Percentiles rank a stretch among this genome's conserved stretches.
These are phyloP conservation scores for Euclidium syriacum DNA, from an alignment of 345 rosid species.

Conservation along the genomic window DNA sequence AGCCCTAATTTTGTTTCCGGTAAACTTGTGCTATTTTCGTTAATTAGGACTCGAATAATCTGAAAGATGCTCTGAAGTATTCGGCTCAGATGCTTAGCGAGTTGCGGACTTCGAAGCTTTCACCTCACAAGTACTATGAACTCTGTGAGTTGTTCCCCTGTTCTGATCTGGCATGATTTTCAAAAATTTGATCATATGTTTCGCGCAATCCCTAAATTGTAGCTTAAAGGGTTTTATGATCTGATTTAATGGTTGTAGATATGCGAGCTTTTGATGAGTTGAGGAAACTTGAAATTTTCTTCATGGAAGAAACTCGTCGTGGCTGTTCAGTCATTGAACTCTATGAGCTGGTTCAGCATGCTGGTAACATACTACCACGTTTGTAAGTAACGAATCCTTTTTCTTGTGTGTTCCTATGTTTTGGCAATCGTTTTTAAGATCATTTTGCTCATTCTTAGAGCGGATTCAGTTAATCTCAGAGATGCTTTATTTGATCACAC, in stretches of 20 bases:
- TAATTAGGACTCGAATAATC: constrained; percentile 84
- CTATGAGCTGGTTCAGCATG: constrained; percentile 96
- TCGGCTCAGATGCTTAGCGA: constrained; percentile 99
- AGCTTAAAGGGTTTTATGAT: background rate
- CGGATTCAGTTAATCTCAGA: background rate
- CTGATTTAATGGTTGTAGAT: constrained; percentile 40
- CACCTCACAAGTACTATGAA: constrained; percentile 92
- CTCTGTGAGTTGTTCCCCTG: constrained; percentile 56
- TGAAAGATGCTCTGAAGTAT: constrained; percentile 92
- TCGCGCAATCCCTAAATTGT: background rate
- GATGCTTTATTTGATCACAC: background rate
- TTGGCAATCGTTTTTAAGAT: background rate
- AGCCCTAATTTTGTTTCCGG: constrained; percentile 30
- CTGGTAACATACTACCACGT: constrained; percentile 96
- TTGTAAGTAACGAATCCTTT: constrained; percentile 47
- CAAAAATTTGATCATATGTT: constrained; percentile 3
- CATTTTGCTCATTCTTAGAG: background rate
- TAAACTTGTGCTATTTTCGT: background rate
- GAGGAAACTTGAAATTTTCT: constrained; percentile 89
- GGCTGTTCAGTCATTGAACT: constrained; percentile 94
- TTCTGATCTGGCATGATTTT: constrained; percentile 17
- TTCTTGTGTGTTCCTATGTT: background rate
- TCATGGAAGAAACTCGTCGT: constrained; percentile 89
- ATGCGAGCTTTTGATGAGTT: constrained; percentile 98
- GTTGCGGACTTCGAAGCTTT: constrained; percentile 94